Evolutionary conservation across 1,284 basidiomycete genomes (phyloP), one percentile per base, ranked within the genome.

Genomic region (Ceratobasidium sp.): DNA sequence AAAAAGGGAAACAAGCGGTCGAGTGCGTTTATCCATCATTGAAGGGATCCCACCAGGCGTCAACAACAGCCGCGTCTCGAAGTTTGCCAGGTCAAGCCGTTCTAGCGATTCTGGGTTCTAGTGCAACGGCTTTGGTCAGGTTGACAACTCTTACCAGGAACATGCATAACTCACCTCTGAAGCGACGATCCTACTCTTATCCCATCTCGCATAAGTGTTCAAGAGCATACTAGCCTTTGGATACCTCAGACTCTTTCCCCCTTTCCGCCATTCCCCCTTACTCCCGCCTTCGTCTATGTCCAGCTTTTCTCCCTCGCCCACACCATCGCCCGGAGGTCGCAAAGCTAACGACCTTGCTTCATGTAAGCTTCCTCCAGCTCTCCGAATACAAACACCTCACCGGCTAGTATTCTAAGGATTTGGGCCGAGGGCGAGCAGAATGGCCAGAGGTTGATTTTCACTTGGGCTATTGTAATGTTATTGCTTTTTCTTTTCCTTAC

Each of bases 361-460:
- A 1, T 36, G 52, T 6, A 79, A 76, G 1, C 74, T 76, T 71
- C 83, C 78, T 80, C 72, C 36, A 96, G 74, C 77, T 96, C 89
- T 1, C 79, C 79, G 78, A 92, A 94, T 6, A 94, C 76, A 6
- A 89, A 94, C 86, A 0, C 74, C 75, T 23, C 86, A 81, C 39
- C 85, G 82, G 0, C 87, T n/a, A 70, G 28, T 0, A 83, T 81
- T 0, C 87, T 84, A 1, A 98, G 81, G 0, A 91, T 89, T 6
- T 86, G 85, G 18, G 89, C 86, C 1, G 94, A 87, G n/a, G 95
- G 91, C 4, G 87, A 85, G 92, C 95, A 98, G 12, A 97, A 78
- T 0, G 96, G 96, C 39, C 93, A 87, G 57, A 97, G 83, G 79
- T 95, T 95, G 76, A 97, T 91, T 81, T 97, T 97, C 59, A 97